These are phyloP conservation scores for Melocanna baccifera DNA, from an alignment of 176 grass and related monocot species.

Conservation along the genomic window DNA sequence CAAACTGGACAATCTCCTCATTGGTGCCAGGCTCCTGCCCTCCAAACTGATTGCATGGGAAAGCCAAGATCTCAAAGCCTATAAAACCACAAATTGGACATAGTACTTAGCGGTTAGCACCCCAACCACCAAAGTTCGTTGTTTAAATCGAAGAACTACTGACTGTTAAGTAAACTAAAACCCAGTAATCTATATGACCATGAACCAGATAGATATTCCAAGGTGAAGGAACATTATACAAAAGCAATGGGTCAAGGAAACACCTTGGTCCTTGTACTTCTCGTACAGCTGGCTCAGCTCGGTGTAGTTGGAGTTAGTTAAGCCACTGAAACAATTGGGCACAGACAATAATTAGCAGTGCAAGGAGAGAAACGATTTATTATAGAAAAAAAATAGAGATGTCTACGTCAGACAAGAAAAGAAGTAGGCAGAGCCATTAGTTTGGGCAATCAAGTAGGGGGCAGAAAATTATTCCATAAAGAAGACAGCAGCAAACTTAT, in stretches of 20 bases:
- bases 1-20: slow-evolving; percentile 81
- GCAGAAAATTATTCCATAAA: neutral
- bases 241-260: slow-evolving; percentile 6
- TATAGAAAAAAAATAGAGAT: neutral
- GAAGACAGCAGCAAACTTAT: neutral
- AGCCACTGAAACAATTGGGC: slow-evolving; percentile 54
- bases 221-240: neutral
- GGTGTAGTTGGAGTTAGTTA: slow-evolving; percentile 94
- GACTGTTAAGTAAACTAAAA: neutral
- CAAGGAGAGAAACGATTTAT: neutral
- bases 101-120: neutral
- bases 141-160: neutral
- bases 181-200: neutral
- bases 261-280: slow-evolving; percentile 86
- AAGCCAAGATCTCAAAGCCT: slow-evolving; percentile 84
- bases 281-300: slow-evolving; percentile 81
- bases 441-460: neutral
- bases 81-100: neutral
- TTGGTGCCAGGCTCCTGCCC: slow-evolving; percentile 80
- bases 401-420: slow-evolving; percentile 11
- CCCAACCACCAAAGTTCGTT: neutral
- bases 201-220: neutral
- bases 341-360: slow-evolving; percentile 27
- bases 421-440: neutral
- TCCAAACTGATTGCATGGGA: slow-evolving; percentile 88